Evolutionary conservation across 2,329 filamentous ascomycete species (phyloP).

Genomic region (Penicillium sumatraense): DNA sequence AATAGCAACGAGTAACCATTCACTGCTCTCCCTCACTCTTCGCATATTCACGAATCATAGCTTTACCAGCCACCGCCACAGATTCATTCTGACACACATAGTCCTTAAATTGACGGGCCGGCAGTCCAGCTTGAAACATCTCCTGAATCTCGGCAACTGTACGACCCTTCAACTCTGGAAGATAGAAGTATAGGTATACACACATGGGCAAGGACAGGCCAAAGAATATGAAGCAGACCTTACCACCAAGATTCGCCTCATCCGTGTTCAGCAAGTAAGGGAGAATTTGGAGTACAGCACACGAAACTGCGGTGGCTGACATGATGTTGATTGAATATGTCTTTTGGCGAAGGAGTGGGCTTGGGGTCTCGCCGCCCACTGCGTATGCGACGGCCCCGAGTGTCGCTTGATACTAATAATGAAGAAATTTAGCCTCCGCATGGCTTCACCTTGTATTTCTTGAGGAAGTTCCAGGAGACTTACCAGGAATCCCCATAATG

Average conservation of each 20-base stretch:
- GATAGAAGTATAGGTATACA: neutral
- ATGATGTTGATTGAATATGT: slow-evolving; percentile 2
- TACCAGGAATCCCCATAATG: neutral
- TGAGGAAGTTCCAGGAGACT: neutral
- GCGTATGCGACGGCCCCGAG: neutral
- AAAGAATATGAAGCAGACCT: neutral
- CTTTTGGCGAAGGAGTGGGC: neutral
- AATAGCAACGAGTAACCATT: neutral
- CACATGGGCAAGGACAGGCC: neutral
- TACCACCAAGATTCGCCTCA: neutral
- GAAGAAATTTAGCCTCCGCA: neutral
- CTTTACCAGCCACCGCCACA: neutral
- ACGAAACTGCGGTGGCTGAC: neutral
- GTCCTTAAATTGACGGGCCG: neutral
- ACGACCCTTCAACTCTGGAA: neutral
- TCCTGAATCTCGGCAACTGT: neutral
- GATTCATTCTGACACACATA: neutral
- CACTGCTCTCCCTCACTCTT: neutral
- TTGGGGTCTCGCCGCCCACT: neutral
- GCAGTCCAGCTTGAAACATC: neutral
- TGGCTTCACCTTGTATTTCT: too few relatives aligned
- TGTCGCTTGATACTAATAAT: neutral
- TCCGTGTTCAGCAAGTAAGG: neutral
- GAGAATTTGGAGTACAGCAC: neutral
- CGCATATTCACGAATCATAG: neutral